phyloP scores from a whole-genome alignment of 352 stramenopile species.

The Pythium scleroteichum region DNA sequence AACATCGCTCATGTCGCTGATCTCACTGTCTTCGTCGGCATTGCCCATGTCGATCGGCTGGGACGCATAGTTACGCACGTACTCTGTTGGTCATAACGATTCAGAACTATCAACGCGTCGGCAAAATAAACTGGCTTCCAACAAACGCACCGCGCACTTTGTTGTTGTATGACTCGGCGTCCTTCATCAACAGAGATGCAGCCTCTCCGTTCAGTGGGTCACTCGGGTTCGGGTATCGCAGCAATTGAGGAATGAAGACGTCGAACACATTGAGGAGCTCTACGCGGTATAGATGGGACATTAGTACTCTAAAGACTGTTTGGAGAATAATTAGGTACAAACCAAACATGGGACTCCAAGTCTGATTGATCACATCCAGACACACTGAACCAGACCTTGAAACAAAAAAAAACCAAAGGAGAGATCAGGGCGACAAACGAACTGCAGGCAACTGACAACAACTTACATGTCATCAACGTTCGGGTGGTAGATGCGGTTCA shows the following conservation, averaged over 20 bases:
- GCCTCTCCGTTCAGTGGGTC: conserved; percentile 92
- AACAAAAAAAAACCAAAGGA: too few relatives aligned
- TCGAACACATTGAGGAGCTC: conserved; percentile 94
- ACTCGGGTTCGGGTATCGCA: conserved; percentile 91
- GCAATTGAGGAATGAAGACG: conserved; percentile 92
- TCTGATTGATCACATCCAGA: conserved; percentile 95
- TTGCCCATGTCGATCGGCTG: conserved; percentile 74
- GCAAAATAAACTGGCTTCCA: too few relatives aligned
- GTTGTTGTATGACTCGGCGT: conserved; percentile 82
- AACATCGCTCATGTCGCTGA: conserved; percentile 87
- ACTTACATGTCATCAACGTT: conserved; percentile 93
- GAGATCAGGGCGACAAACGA: too few relatives aligned
- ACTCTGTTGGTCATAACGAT: too few relatives aligned
- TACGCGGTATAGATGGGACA: conserved; percentile 25
- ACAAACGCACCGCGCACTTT: conserved; percentile 85
- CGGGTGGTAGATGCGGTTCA: conserved; percentile 93
- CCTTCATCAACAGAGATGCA: conserved; percentile 88
- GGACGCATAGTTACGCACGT: conserved; percentile 78
- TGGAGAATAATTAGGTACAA: conserved; percentile 16
- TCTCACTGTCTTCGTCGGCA: conserved; percentile 73
- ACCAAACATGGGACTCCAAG: conserved; percentile 94
- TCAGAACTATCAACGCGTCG: too few relatives aligned
- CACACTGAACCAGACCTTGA: conserved; percentile 89
- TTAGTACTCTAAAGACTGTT: too few relatives aligned
- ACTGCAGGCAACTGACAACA: too few relatives aligned